Base-by-base conservation (phyloP, 495 filamentous ascomycete genomes). In the Pyronema omphalodes region DNA sequence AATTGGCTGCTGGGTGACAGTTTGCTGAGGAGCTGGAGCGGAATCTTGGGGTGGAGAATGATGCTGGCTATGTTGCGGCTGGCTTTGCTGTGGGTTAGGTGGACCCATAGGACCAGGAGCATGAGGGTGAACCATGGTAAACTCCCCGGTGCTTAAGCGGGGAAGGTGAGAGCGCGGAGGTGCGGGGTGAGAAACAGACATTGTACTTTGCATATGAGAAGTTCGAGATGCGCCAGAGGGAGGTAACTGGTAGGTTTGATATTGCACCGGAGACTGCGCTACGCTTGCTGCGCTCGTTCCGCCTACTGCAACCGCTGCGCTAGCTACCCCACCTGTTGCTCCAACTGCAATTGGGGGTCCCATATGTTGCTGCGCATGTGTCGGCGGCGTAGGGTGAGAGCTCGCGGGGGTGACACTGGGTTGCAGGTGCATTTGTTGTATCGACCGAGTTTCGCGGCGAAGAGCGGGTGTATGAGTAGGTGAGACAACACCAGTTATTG, bases 101-200 rank as follows among this genome's bases (percentile, higher is more conserved):
- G 41, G 41, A 7, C 41, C 29, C 44, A 55, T 43, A 9, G 19
- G 54, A 3, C 12, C 46, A n/a, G 35, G 41, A 9, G 11, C 23
- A 48, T 44, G 9, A 9, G 43, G 36, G 12, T 55, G 54, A 40
- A 46, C 33, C 6, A 52, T 52, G 45, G 52, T 35, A 6, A 44
- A 14, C 23, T 57, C 55, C 9, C 23, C 48, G 6, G 55, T 57
- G 34, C 36, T 57, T n/a, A 57, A 44, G 11, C 55, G 53, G 17
- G 55, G 55, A 17, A 57, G 39, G 37, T 19, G 15, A 7, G 78
- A 74, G 39, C 76, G 69, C 51, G 74, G 63, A 46, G 69, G 69
- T 50, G 80, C 73, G 54, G 80, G 73, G 53, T 75, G 74, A 49
- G 75, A 71, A n/a, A 69, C 66, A 34, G 69, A 65, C 43, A 76